Percentiles rank a stretch among this genome's conserved stretches.
Conservation (phyloP, 495 filamentous ascomycete species). For the Talaromyces stipitatus region DNA sequence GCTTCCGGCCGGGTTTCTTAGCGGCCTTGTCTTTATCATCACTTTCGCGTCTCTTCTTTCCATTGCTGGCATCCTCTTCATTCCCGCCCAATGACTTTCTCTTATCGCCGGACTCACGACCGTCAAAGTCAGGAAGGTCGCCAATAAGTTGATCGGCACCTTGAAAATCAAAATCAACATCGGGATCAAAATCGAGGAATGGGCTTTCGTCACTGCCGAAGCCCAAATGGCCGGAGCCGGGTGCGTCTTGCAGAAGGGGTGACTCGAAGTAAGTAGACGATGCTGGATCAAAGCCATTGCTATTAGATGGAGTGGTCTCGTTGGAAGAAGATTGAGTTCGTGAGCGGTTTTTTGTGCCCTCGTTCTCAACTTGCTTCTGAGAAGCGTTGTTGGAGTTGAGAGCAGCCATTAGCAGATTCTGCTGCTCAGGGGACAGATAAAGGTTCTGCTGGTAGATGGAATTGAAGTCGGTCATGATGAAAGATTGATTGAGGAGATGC, state of each 20-base stretch:
- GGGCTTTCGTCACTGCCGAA: constrained; percentile 63
- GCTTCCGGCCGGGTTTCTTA: constrained; percentile 96
- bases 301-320: constrained; percentile 10
- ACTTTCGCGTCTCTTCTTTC: constrained; percentile 73
- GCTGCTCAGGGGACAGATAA: constrained; percentile 77
- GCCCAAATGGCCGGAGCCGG: constrained; percentile 36
- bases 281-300: constrained; percentile 31
- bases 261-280: constrained; percentile 47
- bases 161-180: constrained; percentile 62
- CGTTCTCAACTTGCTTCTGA: constrained; percentile 18
- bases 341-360: constrained; percentile 18
- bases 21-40: constrained; percentile 68
- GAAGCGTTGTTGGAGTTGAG: constrained; percentile 66
- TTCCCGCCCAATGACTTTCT: constrained; percentile 77
- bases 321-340: constrained; percentile 29
- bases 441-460: constrained; percentile 37
- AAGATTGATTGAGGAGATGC: background rate
- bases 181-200: constrained; percentile 73
- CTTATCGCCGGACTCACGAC: constrained; percentile 50
- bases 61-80: constrained; percentile 59
- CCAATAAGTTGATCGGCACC: constrained; percentile 63
- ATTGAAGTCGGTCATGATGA: constrained; percentile 31
- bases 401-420: constrained; percentile 80
- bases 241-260: constrained; percentile 32
- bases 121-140: constrained; percentile 55